Percentiles rank a stretch among this genome's conserved stretches.
These are phyloP conservation scores for Wolfiporia cocos DNA, from an alignment of 1,284 basidiomycete genomes.

Conservation along the genomic window DNA sequence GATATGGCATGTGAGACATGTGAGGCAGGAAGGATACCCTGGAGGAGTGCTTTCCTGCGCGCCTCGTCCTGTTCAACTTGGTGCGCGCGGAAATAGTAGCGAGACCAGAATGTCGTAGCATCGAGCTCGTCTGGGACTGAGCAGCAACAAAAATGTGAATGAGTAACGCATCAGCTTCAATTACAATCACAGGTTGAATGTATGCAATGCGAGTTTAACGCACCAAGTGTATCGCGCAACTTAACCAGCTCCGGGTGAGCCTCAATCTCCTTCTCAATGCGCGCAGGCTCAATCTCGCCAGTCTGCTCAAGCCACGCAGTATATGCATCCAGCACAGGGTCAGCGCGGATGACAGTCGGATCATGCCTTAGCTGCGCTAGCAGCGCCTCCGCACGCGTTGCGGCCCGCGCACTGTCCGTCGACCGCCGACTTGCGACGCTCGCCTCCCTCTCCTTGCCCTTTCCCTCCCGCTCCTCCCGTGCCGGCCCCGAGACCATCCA, in stretches of 20 bases:
- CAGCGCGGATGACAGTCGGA: slow-evolving; percentile 68
- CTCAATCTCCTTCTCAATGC: slow-evolving; percentile 42
- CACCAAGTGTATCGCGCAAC: slow-evolving; percentile 59
- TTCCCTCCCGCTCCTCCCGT: slow-evolving; percentile 20
- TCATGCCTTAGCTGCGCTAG: slow-evolving; percentile 72
- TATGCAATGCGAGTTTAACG: no score
- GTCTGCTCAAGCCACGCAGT: slow-evolving; percentile 50
- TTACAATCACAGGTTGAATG: background rate
- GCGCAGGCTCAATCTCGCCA: slow-evolving; percentile 50
- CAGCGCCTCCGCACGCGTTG: slow-evolving; percentile 76
- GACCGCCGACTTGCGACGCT: slow-evolving; percentile 21
- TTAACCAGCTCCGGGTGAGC: slow-evolving; percentile 50
- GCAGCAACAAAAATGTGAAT: background rate
- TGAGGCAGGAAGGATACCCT: slow-evolving; percentile 40
- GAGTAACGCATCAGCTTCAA: background rate
- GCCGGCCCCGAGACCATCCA: slow-evolving; percentile 57
- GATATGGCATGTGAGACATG: slow-evolving; percentile 4
- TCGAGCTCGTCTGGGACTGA: slow-evolving; percentile 72
- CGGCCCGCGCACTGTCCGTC: slow-evolving; percentile 42
- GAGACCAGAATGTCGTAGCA: slow-evolving; percentile 78
- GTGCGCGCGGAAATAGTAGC: slow-evolving; percentile 88
- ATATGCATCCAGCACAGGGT: slow-evolving; percentile 69
- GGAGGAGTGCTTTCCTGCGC: slow-evolving; percentile 74
- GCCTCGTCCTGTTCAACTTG: slow-evolving; percentile 84
- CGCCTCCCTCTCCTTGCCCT: slow-evolving; percentile 39